phyloP scores from a whole-genome alignment of 2,329 filamentous ascomycete species.

The Fusarium ambrosium region DNA sequence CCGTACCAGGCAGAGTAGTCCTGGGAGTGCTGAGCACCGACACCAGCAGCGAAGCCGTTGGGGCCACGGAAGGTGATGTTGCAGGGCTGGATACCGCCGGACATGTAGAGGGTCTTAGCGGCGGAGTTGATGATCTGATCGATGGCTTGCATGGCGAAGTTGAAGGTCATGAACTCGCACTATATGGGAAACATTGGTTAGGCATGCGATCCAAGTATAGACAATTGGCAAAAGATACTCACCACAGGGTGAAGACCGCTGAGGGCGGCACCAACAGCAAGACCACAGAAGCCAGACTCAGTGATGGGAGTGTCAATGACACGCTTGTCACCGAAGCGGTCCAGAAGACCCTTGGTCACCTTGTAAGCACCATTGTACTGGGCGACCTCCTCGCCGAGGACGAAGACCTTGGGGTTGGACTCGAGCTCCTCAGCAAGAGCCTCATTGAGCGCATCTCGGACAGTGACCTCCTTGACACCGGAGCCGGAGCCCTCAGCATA shows the following conservation, averaged over 20 bases:
- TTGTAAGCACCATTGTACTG: conserved; percentile 99
- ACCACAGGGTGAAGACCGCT: conserved; percentile 95
- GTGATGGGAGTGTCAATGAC: conserved; percentile 99
- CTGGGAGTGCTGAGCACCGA: conserved; percentile 97
- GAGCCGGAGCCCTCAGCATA: conserved; percentile 65
- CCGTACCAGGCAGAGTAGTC: conserved; percentile 99
- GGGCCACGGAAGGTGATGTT: conserved; percentile 99
- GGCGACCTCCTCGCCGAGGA: conserved; percentile 97
- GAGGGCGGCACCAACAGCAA: conserved; percentile 94
- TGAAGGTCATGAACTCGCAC: conserved; percentile 99
- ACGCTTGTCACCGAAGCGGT: conserved; percentile 96
- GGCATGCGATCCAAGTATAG: conserved; percentile 12
- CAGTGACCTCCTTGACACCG: conserved; percentile 91
- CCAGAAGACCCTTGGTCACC: conserved; percentile 96
- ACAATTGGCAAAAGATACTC: conserved; percentile 58
- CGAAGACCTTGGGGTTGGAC: conserved; percentile 92
- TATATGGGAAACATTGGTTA: conserved; percentile 52
- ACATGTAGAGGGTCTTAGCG: conserved; percentile 99
- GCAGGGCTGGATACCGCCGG: conserved; percentile 98
- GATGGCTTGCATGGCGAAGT: conserved; percentile 99
- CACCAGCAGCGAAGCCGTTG: conserved; percentile 97
- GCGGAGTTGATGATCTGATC: conserved; percentile 99
- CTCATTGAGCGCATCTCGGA: conserved; percentile 97
- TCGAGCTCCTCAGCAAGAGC: conserved; percentile 98
- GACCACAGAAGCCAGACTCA: conserved; percentile 93